These are phyloP conservation scores for Diaporthe eres DNA, from an alignment of 2,329 filamentous ascomycete species.

Conservation along the genomic window DNA sequence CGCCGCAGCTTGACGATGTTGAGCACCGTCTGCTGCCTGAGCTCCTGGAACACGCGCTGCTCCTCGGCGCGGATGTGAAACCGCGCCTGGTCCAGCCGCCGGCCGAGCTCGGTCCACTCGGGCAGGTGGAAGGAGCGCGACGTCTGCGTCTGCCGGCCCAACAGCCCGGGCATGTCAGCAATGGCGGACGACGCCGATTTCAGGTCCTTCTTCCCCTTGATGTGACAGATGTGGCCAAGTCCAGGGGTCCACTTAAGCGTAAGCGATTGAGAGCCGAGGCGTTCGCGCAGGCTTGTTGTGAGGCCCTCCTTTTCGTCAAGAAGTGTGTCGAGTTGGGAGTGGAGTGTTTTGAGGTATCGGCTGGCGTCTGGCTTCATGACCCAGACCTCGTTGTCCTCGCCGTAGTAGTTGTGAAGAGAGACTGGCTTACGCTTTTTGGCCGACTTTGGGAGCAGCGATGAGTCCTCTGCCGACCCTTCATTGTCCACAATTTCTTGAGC, in stretches of 20 bases:
- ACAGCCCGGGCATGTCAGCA: conserved; percentile 22
- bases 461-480: conserved; percentile 73
- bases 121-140: conserved; percentile 88
- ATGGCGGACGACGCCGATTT: conserved; percentile 69
- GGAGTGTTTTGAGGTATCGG: conserved; percentile 73
- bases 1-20: conserved; percentile 89
- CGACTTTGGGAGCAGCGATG: conserved; percentile 68
- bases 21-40: conserved; percentile 82
- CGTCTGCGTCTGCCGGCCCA: conserved; percentile 76
- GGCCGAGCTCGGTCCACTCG: conserved; percentile 87
- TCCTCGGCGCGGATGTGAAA: conserved; percentile 88
- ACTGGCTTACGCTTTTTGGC: conserved; percentile 56
- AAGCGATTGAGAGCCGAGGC: conserved; percentile 74
- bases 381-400: conserved; percentile 72
- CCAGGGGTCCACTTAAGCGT: conserved; percentile 89
- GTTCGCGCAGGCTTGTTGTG: conserved; percentile 71
- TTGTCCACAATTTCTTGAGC: conserved; percentile 79
- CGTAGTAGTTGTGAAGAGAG: conserved; percentile 70
- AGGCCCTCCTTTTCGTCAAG: conserved; percentile 72
- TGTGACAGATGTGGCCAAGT: conserved; percentile 90
- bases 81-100: conserved; percentile 82
- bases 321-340: conserved; percentile 75
- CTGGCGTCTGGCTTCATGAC: conserved; percentile 80
- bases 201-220: conserved; percentile 77
- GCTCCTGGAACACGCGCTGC: conserved; percentile 79